Base-by-base conservation (phyloP, 345 rosid genomes). In the Bretschneidera sinensis region DNA sequence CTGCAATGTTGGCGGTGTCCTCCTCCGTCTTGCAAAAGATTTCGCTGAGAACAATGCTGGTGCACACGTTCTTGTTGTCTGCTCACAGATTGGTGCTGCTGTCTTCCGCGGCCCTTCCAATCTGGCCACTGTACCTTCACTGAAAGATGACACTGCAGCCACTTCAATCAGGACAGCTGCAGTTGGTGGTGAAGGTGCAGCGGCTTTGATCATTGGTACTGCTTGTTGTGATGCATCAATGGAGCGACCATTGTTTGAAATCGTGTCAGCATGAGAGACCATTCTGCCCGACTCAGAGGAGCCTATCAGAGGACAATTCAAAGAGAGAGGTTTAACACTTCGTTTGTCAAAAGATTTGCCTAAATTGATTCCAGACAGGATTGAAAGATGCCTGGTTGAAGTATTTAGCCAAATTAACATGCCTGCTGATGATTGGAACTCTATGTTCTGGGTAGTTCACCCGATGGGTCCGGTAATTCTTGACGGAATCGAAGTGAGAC, bases 31-130 rank as follows among this genome's bases (percentile, higher is more conserved):
- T 22, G 61, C 61, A 24, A 57, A 57, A 25, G 61, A 57, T 13
- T 0, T 57, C 14, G 61, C 50, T 15, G 61, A 57, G 23, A 57
- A 57, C 61, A 57, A 57, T 6, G 48, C 11, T 2, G 61, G 61
- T 0, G 17, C 61, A 20, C 48, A 43, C 17, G 48, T 20, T 24
- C 33, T 20, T 9, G 31, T 47, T 54, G 13, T 9, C 17, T 6
- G 54, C 19, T 45, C 35, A 1, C 64, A 47, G 9, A 20, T 60
- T 6, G 22, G 21, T 19, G 1, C 21, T 1, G 39, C 45, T 6
- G 20, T 11, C 14, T 4, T 28, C 17, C n/a, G n/a, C n/a, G n/a
- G n/a, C n/a, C n/a, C n/a, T n/a, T n/a, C n/a, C n/a, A n/a, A n/a
- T n/a, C n/a, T n/a, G n/a, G n/a, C n/a, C n/a, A n/a, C n/a, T n/a